Conservation (phyloP, 2,329 filamentous ascomycete species). For the Fusarium mangiferae region DNA sequence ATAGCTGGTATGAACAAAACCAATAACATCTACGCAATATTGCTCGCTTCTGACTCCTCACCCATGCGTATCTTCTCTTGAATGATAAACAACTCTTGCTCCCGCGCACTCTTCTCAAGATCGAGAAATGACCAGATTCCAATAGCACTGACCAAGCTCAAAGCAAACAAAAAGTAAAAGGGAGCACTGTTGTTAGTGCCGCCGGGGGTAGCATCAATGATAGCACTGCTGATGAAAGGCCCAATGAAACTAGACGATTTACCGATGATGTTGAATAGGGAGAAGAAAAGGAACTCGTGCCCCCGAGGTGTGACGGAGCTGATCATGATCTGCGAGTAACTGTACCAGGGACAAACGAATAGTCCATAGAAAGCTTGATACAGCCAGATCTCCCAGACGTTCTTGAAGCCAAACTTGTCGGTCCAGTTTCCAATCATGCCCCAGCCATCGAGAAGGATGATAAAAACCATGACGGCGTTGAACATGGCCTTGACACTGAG, state of each 20-base stretch:
- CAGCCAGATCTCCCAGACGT: slow-evolving; percentile 58
- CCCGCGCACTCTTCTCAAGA: slow-evolving; percentile 67
- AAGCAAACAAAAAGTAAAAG: slow-evolving; percentile 72
- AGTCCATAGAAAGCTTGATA: slow-evolving; percentile 70
- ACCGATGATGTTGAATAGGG: slow-evolving; percentile 73
- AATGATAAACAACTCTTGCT: slow-evolving; percentile 66
- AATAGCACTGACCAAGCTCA: slow-evolving; percentile 65
- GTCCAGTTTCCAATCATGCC: slow-evolving; percentile 61
- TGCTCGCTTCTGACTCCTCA: slow-evolving; percentile 11
- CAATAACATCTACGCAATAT: not conserved
- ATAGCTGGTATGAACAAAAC: not conserved
- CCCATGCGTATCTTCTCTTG: slow-evolving; percentile 44
- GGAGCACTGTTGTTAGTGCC: slow-evolving; percentile 68
- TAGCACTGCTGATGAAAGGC: slow-evolving; percentile 74
- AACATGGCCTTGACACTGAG: slow-evolving; percentile 76
- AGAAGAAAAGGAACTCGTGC: slow-evolving; percentile 78
- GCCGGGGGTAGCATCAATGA: slow-evolving; percentile 69
- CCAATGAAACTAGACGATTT: slow-evolving; percentile 77
- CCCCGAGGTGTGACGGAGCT: slow-evolving; percentile 74
- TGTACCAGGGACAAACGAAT: slow-evolving; percentile 76
- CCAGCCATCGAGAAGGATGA: slow-evolving; percentile 67
- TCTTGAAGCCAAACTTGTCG: slow-evolving; percentile 55
- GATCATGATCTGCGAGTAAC: slow-evolving; percentile 77
- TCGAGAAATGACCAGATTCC: slow-evolving; percentile 67
- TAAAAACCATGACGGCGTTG: slow-evolving; percentile 69